Conservation (phyloP, 805 yeast species). For the Starmerella ratchasimensis region DNA sequence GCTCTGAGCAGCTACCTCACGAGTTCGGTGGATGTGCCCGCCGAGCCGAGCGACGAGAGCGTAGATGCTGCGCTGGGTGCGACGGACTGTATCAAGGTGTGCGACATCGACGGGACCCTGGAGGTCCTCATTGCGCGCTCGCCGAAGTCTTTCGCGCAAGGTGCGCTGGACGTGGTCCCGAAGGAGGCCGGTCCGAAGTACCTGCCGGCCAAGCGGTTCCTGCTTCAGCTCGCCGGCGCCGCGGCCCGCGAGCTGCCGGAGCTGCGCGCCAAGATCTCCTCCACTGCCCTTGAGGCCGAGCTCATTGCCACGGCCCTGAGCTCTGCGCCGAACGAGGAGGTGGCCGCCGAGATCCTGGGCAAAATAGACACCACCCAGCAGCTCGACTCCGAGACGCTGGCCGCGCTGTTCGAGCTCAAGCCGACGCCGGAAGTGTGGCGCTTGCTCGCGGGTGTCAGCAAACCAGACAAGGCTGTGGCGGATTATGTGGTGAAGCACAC, state of each 20-base stretch:
- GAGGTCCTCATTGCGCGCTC: conserved; percentile 28
- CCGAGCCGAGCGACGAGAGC: conserved; percentile 89
- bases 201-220: conserved; percentile 22
- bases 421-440: conserved; percentile 12
- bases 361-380: background rate
- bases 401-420: conserved; percentile 1
- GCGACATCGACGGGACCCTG: conserved; percentile 46
- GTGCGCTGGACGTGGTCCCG: conserved; percentile 25
- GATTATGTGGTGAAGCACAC: conserved; percentile 5
- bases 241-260: conserved; percentile 8
- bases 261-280: conserved; percentile 12
- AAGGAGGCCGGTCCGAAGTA: conserved; percentile 20
- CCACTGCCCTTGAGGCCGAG: conserved; percentile 8
- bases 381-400: conserved; percentile 5
- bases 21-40: conserved; percentile 70
- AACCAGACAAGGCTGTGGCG: conserved; percentile 2
- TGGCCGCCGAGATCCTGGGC: background rate
- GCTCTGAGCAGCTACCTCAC: conserved; percentile 86
- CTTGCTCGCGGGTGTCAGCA: background rate
- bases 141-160: conserved; percentile 24
- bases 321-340: conserved; percentile 4
- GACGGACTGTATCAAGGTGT: conserved; percentile 64
- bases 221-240: conserved; percentile 21
- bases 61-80: conserved; percentile 75
- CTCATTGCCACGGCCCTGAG: conserved; percentile 10